phyloP scores from a whole-genome alignment of 495 filamentous ascomycete genomes.

The Daldinia loculata region DNA sequence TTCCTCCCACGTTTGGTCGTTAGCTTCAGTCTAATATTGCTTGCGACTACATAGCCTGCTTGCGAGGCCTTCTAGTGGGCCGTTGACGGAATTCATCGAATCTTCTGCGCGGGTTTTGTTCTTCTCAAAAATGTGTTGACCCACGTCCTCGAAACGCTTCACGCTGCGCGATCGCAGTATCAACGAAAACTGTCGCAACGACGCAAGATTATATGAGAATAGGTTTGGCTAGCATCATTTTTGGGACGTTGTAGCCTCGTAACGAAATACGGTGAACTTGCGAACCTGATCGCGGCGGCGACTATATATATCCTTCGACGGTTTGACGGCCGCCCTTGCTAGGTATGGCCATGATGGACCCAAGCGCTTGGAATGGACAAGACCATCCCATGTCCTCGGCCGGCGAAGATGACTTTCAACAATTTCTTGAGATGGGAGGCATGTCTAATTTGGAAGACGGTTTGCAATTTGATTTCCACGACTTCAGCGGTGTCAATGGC shows the following conservation, averaged over 20 bases:
- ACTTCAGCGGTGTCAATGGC: conserved; percentile 50
- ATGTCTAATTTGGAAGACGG: conserved; percentile 57
- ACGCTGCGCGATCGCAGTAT: conserved; percentile 36
- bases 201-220: neutral
- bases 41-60: conserved; percentile 21
- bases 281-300: conserved; percentile 11
- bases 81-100: conserved; percentile 21
- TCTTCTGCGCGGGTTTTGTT: conserved; percentile 19
- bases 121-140: conserved; percentile 32
- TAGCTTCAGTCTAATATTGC: conserved; percentile 22
- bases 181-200: conserved; percentile 8
- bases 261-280: conserved; percentile 11
- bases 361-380: conserved; percentile 57
- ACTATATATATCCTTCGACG: neutral
- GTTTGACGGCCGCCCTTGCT: conserved; percentile 6
- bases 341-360: conserved; percentile 56
- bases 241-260: neutral
- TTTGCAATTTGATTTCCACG: conserved; percentile 60
- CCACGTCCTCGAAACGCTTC: conserved; percentile 16
- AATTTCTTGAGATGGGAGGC: conserved; percentile 62
- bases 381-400: conserved; percentile 56
- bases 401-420: conserved; percentile 63
- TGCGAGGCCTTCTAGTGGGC: conserved; percentile 15
- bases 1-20: conserved; percentile 20
- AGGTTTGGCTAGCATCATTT: neutral